Evolutionary conservation across 1,284 basidiomycete genomes (phyloP).

Genomic region (Apiotrichum gracile): DNA sequence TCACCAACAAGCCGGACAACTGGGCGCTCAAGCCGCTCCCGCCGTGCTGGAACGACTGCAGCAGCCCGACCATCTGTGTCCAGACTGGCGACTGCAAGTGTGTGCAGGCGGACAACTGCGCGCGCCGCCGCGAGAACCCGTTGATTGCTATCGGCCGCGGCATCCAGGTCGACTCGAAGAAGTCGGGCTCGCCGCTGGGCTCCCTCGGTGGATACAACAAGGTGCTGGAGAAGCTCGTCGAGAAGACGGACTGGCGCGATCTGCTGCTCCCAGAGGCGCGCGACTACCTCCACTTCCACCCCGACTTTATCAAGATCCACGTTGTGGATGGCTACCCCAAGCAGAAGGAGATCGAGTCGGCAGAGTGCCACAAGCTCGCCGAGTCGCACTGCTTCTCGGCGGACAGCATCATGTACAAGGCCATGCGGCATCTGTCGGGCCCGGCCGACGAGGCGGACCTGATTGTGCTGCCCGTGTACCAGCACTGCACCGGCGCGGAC

Average conservation of each 20-base stretch:
- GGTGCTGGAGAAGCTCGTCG: slow-evolving; percentile 26
- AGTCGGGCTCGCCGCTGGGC: slow-evolving; percentile 22
- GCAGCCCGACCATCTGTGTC: slow-evolving; percentile 43
- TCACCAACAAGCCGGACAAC: slow-evolving; percentile 18
- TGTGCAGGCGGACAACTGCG: slow-evolving; percentile 41
- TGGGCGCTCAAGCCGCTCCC: slow-evolving; percentile 42
- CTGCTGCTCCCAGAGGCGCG: slow-evolving; percentile 41
- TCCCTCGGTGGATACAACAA: slow-evolving; percentile 20
- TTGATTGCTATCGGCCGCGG: slow-evolving; percentile 23
- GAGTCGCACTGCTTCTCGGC: slow-evolving; percentile 45
- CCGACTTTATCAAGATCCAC: slow-evolving; percentile 41
- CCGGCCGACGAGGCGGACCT: slow-evolving; percentile 48
- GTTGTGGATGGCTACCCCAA: slow-evolving; percentile 36
- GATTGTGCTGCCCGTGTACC: slow-evolving; percentile 48
- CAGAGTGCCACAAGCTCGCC: slow-evolving; percentile 39
- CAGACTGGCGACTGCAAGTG: slow-evolving; percentile 46
- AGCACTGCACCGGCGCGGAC: slow-evolving; percentile 36
- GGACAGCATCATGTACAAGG: slow-evolving; percentile 43
- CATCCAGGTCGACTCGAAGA: neutral
- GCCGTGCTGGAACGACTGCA: slow-evolving; percentile 46
- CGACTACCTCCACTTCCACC: slow-evolving; percentile 28
- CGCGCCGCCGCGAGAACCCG: slow-evolving; percentile 30
- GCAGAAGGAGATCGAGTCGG: slow-evolving; percentile 34
- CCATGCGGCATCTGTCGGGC: slow-evolving; percentile 39
- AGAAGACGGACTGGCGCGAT: slow-evolving; percentile 35